These are phyloP conservation scores for Paramecium sonneborni DNA, from an alignment of 73 alveolate species.

Conservation along the genomic window DNA sequence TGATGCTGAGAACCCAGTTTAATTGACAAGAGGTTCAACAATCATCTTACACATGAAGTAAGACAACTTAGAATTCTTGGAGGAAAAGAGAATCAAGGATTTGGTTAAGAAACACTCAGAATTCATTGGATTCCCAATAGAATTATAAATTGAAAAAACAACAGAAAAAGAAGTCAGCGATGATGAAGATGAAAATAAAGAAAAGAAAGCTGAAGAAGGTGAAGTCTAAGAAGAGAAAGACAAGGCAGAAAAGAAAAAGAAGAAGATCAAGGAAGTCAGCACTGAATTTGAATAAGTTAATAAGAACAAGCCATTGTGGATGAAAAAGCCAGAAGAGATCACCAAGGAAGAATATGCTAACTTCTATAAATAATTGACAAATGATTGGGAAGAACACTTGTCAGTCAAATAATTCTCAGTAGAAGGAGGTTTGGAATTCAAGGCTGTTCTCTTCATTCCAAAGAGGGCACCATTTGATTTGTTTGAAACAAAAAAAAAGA, in stretches of 20 bases:
- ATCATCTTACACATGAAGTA: conserved; percentile 97
- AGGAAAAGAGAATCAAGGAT: conserved; percentile 97
- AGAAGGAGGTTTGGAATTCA: conserved; percentile 99
- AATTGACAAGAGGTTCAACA: conserved; percentile 95
- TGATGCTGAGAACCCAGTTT: conserved; percentile 85
- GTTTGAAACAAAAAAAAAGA: conserved; percentile 99
- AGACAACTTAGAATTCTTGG: conserved; percentile 98
- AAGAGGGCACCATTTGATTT: conserved; percentile 99
- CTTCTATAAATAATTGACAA: conserved; percentile 97
- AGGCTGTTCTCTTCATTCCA: conserved; percentile 99
- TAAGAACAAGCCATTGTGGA: conserved; percentile 99
- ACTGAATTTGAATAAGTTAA: conserved; percentile 98
- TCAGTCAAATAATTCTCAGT: conserved; percentile 99
- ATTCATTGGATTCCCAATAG: conserved; percentile 99
- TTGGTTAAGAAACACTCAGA: conserved; percentile 98
- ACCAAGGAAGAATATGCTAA: conserved; percentile 99
- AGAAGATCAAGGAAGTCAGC: conserved; percentile 98
- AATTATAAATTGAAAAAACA: conserved; percentile 96
- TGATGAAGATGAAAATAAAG: conserved; percentile 96
- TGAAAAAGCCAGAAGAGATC: conserved; percentile 97
- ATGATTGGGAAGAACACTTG: conserved; percentile 99
- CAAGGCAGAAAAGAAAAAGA: conserved; percentile 92
- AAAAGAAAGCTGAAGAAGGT: conserved; percentile 87
- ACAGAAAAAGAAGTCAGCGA: conserved; percentile 98
- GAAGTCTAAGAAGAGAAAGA: conserved; percentile 90